Base-by-base conservation (phyloP, 2,329 filamentous ascomycete species). In the Fusarium floridanum region DNA sequence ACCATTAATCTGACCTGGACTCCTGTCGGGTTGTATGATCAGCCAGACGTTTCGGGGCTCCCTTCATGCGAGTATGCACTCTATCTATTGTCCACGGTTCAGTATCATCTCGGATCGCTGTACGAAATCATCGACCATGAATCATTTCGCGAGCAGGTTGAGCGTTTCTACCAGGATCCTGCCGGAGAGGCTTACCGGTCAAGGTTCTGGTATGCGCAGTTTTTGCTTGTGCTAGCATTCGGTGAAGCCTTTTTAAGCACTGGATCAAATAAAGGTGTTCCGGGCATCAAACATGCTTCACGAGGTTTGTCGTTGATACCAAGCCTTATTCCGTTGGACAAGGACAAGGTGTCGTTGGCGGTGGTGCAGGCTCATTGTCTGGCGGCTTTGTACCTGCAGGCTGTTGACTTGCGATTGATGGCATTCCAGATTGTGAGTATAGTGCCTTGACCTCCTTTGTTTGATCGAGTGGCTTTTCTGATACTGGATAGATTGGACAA, bases 81-180 rank as follows among this genome's bases (percentile, higher is more conserved):
- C 4, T 66, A 61, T 17, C 57, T 66, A 3, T n/a, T 66, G 24
- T 43, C 57, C 14, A 62, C 59, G 2, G 67, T 66, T 14, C 56
- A 61, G 24, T 69, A 69, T n/a, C 62, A 69, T 9, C 63, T 69
- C 5, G 67, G 63, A 9, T 32, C 64, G 2, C 17, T 64, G 6
- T 61, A 61, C 24, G 55, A 56, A 17, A 66, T 69, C 16, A 66
- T 69, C 34, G 63, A 66, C 16, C 36, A 62, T 24, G 59, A 36
- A 8, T 22, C 22, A 2, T 69, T 69, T 16, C 22, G 20, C 9
- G 9, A 53, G 20, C 37, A 69, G 8, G 14, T 69, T 5, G 39
- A 62, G n/a, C 27, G 45, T 6, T 66, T 69, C 48, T 69, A 69
- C n/a, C 22, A 69, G 14, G 22, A 66, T 8, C 67, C 67, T 39